Base-by-base conservation (phyloP, 495 filamentous ascomycete genomes). In the Lophium mytilinum region DNA sequence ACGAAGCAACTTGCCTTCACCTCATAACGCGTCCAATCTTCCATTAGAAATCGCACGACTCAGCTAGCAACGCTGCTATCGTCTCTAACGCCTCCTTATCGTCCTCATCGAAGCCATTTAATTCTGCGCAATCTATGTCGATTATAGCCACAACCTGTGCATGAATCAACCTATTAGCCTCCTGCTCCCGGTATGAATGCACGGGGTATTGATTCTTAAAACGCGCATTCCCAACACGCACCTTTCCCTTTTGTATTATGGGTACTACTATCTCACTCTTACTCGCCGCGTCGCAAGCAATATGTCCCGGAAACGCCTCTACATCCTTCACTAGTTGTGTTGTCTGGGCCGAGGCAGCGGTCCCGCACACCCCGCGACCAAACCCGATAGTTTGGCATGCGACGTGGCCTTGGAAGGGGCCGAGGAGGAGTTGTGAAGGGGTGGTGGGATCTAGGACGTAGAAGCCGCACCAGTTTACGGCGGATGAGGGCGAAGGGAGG, bases 241-340 rank as follows among this genome's bases (percentile, higher is more conserved):
- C 83, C 76, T 82, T 79, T 48, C 72, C 80, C 5, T 67, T 66
- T 17, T 76, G 72, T 19, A 87, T 55, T 63, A 96, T 82, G 11
- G 91, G 91, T 34, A 95, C 89, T 4, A 95, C 90, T 69, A 96
- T 89, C 77, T 96, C 91, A 71, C 89, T 94, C 68, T 76, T 82
- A 56, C 82, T 89, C 56, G 81, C 86, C 9, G 78, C 80, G 71
- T 96, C 91, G 66, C 91, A 96, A 6, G 91, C 89, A 68, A 96
- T 95, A 72, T 96, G 91, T 4, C 88, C 90, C 3, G 88, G 86
- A 67, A 95, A 95, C 41, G 72, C 57, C 19, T 82, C 71, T 10
- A 96, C 88, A 69, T 96, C 85, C 7, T 75, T 72, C 6, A 96
- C 86, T 3, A 95, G 64, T 51, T 91, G 80, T 3, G 84, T 92